phyloP scores from a whole-genome alignment of 2,329 filamentous ascomycete species.

The Tolypocladium pustulatum region DNA sequence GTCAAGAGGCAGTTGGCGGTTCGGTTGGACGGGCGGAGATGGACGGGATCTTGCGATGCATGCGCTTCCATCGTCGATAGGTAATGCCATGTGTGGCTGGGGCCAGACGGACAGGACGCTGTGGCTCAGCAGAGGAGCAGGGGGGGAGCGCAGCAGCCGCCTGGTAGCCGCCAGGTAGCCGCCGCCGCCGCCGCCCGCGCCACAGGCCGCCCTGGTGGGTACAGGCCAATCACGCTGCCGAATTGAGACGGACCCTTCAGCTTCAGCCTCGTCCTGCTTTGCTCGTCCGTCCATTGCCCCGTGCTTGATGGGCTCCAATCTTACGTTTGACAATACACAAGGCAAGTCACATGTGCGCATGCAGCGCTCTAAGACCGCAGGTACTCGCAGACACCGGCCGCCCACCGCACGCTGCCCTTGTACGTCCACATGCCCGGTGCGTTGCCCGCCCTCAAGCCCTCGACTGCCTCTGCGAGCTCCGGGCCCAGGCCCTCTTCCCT shows the following conservation, averaged over 20 bases:
- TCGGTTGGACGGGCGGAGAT: not conserved
- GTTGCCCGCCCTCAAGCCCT: conserved; percentile 39
- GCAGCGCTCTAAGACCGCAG: conserved; percentile 19
- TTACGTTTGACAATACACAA: too few species aligned
- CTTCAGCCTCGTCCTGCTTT: conserved; percentile 1
- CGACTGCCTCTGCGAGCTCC: conserved; percentile 39
- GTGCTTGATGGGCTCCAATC: too few species aligned
- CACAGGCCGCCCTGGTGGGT: not conserved
- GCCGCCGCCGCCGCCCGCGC: not conserved
- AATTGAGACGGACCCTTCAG: not conserved
- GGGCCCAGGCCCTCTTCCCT: conserved; percentile 37
- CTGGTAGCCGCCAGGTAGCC: not conserved
- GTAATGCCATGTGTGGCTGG: not conserved
- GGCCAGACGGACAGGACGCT: not conserved
- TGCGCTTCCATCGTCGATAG: not conserved
- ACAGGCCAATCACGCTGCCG: not conserved
- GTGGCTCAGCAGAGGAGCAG: too few species aligned
- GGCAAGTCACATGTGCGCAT: not conserved
- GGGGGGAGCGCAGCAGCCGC: too few species aligned
- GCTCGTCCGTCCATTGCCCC: too few species aligned
- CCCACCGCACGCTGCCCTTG: conserved; percentile 39
- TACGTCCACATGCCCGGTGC: conserved; percentile 43
- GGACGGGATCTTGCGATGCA: not conserved
- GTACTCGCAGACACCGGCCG: conserved; percentile 33
- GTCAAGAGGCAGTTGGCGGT: not conserved